Percentiles rank a stretch among this genome's conserved stretches.
These are phyloP conservation scores for Suillus decipiens DNA, from an alignment of 768 basidiomycete genomes.

Conservation along the genomic window DNA sequence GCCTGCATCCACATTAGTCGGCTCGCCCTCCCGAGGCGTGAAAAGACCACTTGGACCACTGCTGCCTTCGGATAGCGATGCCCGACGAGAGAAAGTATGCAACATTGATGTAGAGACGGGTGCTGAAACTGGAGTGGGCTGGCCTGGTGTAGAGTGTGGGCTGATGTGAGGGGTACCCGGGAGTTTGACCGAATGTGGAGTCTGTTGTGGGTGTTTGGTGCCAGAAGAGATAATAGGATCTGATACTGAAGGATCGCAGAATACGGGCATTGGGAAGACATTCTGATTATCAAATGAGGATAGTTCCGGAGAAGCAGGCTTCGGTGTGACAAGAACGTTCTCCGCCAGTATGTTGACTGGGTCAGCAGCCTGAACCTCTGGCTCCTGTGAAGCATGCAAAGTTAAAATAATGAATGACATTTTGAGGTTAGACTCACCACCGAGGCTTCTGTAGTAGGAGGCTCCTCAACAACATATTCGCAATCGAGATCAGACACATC, in stretches of 20 bases:
- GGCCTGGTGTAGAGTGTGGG: slow-evolving; percentile 15
- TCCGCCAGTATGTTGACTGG: background rate
- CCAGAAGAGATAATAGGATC: slow-evolving; percentile 33
- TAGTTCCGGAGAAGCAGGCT: background rate
- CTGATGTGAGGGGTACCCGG: slow-evolving; percentile 22
- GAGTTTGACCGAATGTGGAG: slow-evolving; percentile 21
- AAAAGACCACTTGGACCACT: slow-evolving; percentile 36
- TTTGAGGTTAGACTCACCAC: slow-evolving; percentile 1
- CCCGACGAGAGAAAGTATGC: slow-evolving; percentile 20
- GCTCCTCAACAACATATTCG: slow-evolving; percentile 4
- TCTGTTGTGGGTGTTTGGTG: slow-evolving; percentile 3
- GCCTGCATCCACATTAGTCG: background rate
- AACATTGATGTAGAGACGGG: slow-evolving; percentile 25
- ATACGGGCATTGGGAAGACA: slow-evolving; percentile 39
- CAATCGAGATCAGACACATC: slow-evolving; percentile 6
- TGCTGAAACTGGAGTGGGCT: slow-evolving; percentile 16
- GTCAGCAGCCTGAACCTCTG: background rate
- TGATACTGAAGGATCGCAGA: slow-evolving; percentile 40
- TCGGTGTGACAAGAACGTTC: background rate
- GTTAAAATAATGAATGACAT: background rate
- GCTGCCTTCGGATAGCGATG: slow-evolving; percentile 7
- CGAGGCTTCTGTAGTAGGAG: slow-evolving; percentile 4
- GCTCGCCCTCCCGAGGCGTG: slow-evolving; percentile 31
- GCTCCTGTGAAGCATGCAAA: background rate
- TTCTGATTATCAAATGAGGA: slow-evolving; percentile 1